These are phyloP conservation scores for Linnemannia schmuckeri DNA, from an alignment of 192 early-diverging fungal species.

Conservation along the genomic window DNA sequence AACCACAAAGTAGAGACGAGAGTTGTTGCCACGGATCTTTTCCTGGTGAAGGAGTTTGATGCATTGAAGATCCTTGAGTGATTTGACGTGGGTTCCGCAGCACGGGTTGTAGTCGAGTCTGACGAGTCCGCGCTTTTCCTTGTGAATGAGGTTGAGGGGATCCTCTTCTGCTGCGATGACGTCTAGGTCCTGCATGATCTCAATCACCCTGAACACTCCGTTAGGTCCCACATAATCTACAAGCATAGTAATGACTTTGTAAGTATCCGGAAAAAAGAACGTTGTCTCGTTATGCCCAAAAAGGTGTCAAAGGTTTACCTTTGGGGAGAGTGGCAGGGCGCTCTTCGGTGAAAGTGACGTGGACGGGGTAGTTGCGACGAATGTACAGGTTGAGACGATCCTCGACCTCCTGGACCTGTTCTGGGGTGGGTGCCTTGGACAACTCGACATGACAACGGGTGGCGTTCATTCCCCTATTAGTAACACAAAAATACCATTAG, in stretches of 20 bases:
- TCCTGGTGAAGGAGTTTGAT: constrained; percentile 75
- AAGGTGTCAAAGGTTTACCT: constrained; percentile 14
- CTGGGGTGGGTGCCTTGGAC: constrained; percentile 58
- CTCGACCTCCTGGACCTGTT: constrained; percentile 66
- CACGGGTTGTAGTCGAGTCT: constrained; percentile 74
- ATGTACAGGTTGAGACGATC: constrained; percentile 69
- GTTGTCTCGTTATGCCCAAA: not conserved
- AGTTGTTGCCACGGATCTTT: constrained; percentile 74
- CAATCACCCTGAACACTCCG: constrained; percentile 44
- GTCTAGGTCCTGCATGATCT: constrained; percentile 56
- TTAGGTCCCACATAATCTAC: constrained; percentile 52
- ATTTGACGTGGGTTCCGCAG: constrained; percentile 79
- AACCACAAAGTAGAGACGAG: constrained; percentile 75
- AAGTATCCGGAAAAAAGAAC: not conserved
- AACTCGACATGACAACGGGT: constrained; percentile 73
- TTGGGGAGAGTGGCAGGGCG: constrained; percentile 65
- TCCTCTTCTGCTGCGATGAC: constrained; percentile 42
- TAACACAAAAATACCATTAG: not conserved
- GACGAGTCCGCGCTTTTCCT: constrained; percentile 59
- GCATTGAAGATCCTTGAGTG: constrained; percentile 72
- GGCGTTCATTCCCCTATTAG: constrained; percentile 65
- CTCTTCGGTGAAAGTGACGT: constrained; percentile 61
- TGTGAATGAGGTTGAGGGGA: constrained; percentile 6
- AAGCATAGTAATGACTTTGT: not conserved
- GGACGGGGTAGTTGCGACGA: constrained; percentile 60